phyloP scores from a whole-genome alignment of 495 filamentous ascomycete genomes.

The Talaromyces wortmannii region DNA sequence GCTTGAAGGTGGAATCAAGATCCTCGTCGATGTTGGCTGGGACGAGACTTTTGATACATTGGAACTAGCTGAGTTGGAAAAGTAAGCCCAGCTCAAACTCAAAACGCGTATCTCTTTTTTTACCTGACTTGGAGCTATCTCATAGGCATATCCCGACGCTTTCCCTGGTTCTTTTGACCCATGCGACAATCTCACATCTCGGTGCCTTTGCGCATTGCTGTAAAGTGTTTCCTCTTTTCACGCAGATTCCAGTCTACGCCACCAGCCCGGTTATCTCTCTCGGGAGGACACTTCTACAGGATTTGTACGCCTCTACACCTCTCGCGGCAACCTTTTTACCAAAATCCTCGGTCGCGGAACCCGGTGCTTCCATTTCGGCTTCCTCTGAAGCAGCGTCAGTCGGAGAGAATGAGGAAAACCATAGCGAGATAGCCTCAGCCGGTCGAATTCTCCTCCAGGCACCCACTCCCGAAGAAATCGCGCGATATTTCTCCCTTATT shows the following conservation, averaged over 20 bases:
- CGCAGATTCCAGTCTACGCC: constrained; percentile 91
- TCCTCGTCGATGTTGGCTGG: constrained; percentile 93
- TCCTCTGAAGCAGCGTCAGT: constrained; percentile 16
- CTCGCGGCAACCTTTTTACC: constrained; percentile 76
- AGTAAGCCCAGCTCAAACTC: constrained; percentile 43
- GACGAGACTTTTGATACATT: constrained; percentile 78
- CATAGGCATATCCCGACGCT: constrained; percentile 79
- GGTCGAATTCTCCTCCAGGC: constrained; percentile 66
- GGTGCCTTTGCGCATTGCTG: constrained; percentile 96
- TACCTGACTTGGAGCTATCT: background rate
- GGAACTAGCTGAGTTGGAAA: constrained; percentile 80
- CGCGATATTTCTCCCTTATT: constrained; percentile 85
- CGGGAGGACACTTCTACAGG: constrained; percentile 83
- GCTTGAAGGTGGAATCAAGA: constrained; percentile 93
- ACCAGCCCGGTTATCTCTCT: constrained; percentile 90
- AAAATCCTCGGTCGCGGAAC: constrained; percentile 58
- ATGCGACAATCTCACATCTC: constrained; percentile 83
- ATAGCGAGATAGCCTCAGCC: constrained; percentile 17
- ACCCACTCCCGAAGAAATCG: constrained; percentile 81
- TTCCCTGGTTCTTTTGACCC: constrained; percentile 90
- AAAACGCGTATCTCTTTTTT: background rate
- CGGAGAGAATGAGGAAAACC: constrained; percentile 11
- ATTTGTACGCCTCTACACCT: constrained; percentile 86
- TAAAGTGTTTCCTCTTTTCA: constrained; percentile 89
- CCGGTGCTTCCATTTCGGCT: constrained; percentile 44